Evolutionary conservation across 1,284 basidiomycete genomes (phyloP).

Genomic region (Sporisorium sorghi): DNA sequence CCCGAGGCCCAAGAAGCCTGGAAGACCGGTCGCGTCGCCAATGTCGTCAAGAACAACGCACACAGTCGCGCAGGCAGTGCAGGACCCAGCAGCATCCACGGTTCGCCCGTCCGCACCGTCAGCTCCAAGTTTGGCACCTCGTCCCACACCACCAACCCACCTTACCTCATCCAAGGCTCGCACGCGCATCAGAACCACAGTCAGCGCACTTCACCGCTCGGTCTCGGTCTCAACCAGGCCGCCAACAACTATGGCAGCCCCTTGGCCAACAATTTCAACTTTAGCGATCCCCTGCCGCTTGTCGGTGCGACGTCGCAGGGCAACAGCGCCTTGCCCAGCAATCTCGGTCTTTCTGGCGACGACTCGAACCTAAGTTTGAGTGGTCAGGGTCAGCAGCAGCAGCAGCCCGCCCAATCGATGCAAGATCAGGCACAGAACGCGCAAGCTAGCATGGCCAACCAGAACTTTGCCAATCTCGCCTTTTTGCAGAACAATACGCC

Average conservation of each 20-base stretch:
- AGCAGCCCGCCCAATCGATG: constrained; percentile 36
- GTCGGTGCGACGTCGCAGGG: constrained; percentile 12
- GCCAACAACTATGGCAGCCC: constrained; percentile 36
- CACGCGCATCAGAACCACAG: constrained; percentile 51
- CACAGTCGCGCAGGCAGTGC: constrained; percentile 53
- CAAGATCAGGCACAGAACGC: constrained; percentile 49
- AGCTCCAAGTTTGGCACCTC: constrained; percentile 50
- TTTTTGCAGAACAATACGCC: constrained; percentile 43
- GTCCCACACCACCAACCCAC: constrained; percentile 44
- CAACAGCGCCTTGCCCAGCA: constrained; percentile 35
- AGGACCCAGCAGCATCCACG: constrained; percentile 56
- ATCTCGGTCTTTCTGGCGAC: constrained; percentile 26
- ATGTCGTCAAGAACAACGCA: constrained; percentile 58
- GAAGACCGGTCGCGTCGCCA: constrained; percentile 61
- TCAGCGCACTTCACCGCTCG: constrained; percentile 48
- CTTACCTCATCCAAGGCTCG: constrained; percentile 47
- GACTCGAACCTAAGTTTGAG: constrained; percentile 12
- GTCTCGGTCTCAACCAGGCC: constrained; percentile 37
- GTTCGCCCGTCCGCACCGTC: constrained; percentile 49
- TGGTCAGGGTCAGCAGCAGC: constrained; percentile 25
- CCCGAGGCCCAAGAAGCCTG: constrained; percentile 64
- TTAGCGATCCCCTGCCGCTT: constrained; percentile 35
- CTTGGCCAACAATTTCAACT: constrained; percentile 49
- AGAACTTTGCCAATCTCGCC: constrained; percentile 44
- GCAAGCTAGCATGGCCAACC: constrained; percentile 38